Conservation (phyloP, 2,329 filamentous ascomycete species). For the Ceratocystis smalleyi region DNA sequence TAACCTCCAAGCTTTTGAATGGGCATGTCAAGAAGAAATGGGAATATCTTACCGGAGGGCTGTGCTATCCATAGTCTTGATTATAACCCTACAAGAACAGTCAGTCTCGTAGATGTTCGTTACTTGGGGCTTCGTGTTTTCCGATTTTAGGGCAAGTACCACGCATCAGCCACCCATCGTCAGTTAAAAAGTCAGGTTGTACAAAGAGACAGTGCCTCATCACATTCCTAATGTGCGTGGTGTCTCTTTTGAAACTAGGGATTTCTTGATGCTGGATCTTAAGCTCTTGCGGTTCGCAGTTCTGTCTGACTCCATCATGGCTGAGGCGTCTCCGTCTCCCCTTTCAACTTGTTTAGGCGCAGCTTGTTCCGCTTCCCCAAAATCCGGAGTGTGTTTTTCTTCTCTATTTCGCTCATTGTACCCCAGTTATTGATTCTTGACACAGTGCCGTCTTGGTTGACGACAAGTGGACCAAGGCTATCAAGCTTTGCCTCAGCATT, state of each 20-base stretch:
- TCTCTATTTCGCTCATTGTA: conserved; percentile 54
- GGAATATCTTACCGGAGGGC: not conserved
- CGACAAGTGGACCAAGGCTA: conserved; percentile 55
- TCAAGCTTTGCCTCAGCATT: conserved; percentile 41
- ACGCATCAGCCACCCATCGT: not conserved
- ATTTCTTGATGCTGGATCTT: not conserved
- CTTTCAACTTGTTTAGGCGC: conserved; percentile 38
- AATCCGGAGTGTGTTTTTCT: conserved; percentile 48
- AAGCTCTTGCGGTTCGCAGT: not conserved
- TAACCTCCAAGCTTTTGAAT: not conserved
- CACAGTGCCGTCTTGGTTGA: conserved; percentile 56
- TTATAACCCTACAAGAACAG: not conserved
- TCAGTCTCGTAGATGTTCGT: not conserved
- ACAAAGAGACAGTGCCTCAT: not conserved
- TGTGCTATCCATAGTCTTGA: not conserved
- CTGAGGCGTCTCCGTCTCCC: not conserved
- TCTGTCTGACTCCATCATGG: not conserved
- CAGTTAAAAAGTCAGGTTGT: not conserved
- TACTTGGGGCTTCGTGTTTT: not conserved
- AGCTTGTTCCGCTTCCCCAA: conserved; percentile 53
- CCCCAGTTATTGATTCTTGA: conserved; percentile 59
- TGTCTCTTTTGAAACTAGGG: not conserved
- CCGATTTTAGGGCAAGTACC: not conserved
- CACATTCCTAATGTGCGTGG: too few relatives aligned
- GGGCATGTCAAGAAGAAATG: not conserved